Percentiles rank a stretch among this genome's conserved stretches.
Conservation (phyloP, 441 rosid species). For the Pelargonium myrrhifolium region DNA sequence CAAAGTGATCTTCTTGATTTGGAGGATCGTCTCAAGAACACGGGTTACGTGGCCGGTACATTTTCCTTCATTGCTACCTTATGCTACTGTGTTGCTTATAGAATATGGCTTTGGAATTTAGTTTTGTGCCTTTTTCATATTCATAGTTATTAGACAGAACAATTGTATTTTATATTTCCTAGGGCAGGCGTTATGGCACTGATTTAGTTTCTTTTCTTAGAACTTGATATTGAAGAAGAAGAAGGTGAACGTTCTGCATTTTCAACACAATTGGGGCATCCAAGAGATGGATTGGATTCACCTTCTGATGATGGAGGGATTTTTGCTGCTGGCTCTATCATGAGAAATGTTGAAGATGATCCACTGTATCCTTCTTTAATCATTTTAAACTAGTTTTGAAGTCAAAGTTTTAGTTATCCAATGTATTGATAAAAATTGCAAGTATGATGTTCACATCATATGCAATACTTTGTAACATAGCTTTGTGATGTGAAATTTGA, state of each 20-base stretch:
- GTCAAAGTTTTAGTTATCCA: neutral
- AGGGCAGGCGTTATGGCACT: neutral
- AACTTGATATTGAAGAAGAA: conserved; percentile 22
- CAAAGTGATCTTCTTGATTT: conserved; percentile 33
- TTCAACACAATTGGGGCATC: conserved; percentile 10
- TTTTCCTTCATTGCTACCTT: neutral
- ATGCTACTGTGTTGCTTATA: neutral
- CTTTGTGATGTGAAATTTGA: neutral
- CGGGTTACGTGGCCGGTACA: conserved; percentile 40
- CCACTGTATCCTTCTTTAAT: conserved; percentile 55
- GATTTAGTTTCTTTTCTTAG: conserved; percentile 14
- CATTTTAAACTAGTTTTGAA: neutral
- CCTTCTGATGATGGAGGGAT: conserved; percentile 9
- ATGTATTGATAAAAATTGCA: neutral
- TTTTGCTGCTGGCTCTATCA: conserved; percentile 20
- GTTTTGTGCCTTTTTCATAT: neutral
- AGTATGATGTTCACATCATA: neutral
- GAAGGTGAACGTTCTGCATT: conserved; percentile 23
- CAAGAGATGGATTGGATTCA: conserved; percentile 28
- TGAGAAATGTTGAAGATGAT: conserved; percentile 50
- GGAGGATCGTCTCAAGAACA: conserved; percentile 31
- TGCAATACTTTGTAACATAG: neutral
- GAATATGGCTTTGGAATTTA: too few species aligned
- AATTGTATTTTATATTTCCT: neutral
- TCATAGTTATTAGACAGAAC: neutral